Percentiles rank a stretch among this genome's conserved stretches.
Evolutionary conservation across 1,284 basidiomycete species (phyloP).

Genomic region (Ceratorhiza oryzae-sativae): DNA sequence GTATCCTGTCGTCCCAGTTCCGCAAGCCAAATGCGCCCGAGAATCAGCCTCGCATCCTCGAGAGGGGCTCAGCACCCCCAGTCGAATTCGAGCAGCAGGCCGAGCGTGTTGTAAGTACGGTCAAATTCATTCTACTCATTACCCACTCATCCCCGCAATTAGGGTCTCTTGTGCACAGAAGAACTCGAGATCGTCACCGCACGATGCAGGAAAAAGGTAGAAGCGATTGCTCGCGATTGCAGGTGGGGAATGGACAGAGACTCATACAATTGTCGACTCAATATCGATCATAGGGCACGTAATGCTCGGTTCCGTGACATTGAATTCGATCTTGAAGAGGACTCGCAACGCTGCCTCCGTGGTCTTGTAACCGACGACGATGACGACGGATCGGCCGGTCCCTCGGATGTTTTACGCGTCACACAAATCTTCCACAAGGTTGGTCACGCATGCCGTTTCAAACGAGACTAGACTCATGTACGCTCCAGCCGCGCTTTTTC

Average conservation of each 20-base stretch:
- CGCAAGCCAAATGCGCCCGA: conserved; percentile 21
- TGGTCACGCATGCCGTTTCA: neutral
- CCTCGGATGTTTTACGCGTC: conserved; percentile 54
- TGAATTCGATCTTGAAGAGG: conserved; percentile 61
- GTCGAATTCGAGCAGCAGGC: conserved; percentile 21
- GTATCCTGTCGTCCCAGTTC: conserved; percentile 12
- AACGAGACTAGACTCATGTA: neutral
- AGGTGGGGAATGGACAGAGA: too few relatives aligned
- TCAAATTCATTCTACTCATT: neutral
- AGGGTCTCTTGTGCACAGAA: conserved; percentile 31
- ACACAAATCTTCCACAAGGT: conserved; percentile 56
- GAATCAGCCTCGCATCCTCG: neutral
- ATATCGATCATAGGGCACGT: neutral
- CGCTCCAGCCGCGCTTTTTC: conserved; percentile 53
- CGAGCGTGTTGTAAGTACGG: conserved; percentile 6
- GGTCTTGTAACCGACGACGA: conserved; percentile 48
- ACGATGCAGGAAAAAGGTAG: conserved; percentile 33
- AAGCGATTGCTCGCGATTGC: conserved; percentile 38
- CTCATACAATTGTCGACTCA: too few relatives aligned
- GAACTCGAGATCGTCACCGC: conserved; percentile 38
- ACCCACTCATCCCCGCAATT: too few relatives aligned
- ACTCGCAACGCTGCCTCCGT: conserved; percentile 55
- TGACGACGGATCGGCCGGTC: conserved; percentile 6
- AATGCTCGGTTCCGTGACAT: conserved; percentile 53
- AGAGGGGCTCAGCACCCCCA: neutral